Base-by-base conservation (phyloP, 2,329 filamentous ascomycete genomes). In the Arthrobotrys pseudoclavata region DNA sequence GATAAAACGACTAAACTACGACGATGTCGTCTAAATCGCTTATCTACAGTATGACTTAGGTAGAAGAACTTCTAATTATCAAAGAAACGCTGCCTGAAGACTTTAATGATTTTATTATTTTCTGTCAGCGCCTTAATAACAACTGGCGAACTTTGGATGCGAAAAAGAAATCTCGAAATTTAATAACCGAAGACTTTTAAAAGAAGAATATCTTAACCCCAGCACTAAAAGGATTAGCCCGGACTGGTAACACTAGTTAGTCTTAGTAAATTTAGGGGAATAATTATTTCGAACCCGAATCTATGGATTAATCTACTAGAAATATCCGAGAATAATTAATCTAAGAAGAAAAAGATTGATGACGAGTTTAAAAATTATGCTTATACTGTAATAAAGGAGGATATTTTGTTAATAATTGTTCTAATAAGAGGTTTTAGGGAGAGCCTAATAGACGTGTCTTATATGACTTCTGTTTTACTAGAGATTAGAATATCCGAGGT, bases 51-150 rank as follows among this genome's bases (percentile, higher is more conserved):
- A 57, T 22, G 22, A 22, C 37, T 22, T 31, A 57, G 37, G 20
- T 57, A 18, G n/a, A 57, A 37, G n/a, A 57, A 57, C 18, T 57
- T 22, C 15, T 57, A 20, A 57, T 57, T 37, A 57, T 22, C 22
- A 20, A 22, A 34, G n/a, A 57, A 7, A 57, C 37, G 2, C 22
- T 57, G 1, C 22, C 22, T 13, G 13, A 34, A 1, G 7, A 57
- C 4, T 57, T 57, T 40, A 40, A 53, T 26, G 15, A 53, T 53
- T 53, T 53, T 40, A 13, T 40, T 34, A 40, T 22, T 22, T 20
- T 22, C 10, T 57, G 22, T 15, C 26, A 57, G 20, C 1, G 22
- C 2, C 22, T 57, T 34, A 15, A 57, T 57, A 57, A 57, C 37
- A 57, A 57, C 37, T 57, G 10, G 29, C 22, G 15, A 57, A 57